Evolutionary conservation across 257 asterid species (phyloP).

Genomic region (Leonotis leonurus): DNA sequence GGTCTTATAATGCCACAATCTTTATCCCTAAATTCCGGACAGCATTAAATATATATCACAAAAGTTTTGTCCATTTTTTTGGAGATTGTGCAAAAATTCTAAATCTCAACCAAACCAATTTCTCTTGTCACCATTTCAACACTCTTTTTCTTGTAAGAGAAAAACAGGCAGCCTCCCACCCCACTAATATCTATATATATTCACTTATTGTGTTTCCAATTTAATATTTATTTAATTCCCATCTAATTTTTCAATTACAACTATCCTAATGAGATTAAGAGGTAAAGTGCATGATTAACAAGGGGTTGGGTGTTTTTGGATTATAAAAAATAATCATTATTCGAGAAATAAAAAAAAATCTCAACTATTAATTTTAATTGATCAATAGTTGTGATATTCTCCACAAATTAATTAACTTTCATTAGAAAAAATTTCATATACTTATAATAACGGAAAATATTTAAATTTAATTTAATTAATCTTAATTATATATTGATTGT

Average conservation of each 20-base stretch:
- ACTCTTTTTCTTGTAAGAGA: background rate
- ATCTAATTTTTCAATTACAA: background rate
- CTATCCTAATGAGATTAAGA: background rate
- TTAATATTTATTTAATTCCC: background rate
- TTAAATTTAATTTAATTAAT: no score
- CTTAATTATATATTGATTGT: no score
- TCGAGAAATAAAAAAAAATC: no score
- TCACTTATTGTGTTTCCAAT: background rate
- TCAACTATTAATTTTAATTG: no score
- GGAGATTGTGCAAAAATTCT: conserved; percentile 65
- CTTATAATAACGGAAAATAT: no score
- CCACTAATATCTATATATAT: background rate
- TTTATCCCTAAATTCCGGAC: conserved; percentile 66
- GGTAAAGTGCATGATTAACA: conserved; percentile 1
- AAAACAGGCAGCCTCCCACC: conserved; percentile 6
- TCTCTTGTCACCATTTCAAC: conserved; percentile 36
- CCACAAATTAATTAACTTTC: no score
- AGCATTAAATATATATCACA: conserved; percentile 33
- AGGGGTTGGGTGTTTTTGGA: no score
- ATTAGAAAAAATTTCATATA: no score
- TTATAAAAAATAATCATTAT: no score
- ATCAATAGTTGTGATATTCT: no score
- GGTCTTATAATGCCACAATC: conserved; percentile 39
- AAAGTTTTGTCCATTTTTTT: conserved; percentile 46
- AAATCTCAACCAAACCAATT: conserved; percentile 43